These are phyloP conservation scores for Petrea volubilis DNA, from an alignment of 257 asterid species.

Conservation along the genomic window DNA sequence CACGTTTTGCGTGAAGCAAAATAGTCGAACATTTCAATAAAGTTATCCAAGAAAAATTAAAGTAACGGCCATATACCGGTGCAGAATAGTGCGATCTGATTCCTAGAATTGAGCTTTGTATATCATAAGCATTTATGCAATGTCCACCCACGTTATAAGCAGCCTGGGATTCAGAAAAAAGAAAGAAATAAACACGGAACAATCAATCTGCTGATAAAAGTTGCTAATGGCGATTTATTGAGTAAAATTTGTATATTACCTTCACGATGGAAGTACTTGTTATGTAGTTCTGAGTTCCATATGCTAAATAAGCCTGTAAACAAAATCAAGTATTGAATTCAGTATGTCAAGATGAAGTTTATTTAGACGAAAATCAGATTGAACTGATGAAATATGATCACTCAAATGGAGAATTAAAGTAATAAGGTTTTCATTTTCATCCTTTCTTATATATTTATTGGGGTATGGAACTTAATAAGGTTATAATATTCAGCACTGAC, in stretches of 20 bases:
- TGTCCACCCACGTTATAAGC: conserved; percentile 88
- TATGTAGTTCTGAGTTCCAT: conserved; percentile 74
- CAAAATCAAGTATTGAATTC: conserved; percentile 3
- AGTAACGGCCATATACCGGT: conserved; percentile 53
- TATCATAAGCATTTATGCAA: conserved; percentile 72
- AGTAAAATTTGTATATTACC: conserved; percentile 39
- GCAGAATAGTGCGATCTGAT: conserved; percentile 77
- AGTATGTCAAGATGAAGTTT: not conserved
- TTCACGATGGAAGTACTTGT: conserved; percentile 62
- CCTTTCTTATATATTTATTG: not conserved
- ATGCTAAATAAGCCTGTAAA: conserved; percentile 87
- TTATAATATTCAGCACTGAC: too few species aligned
- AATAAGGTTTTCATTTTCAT: not conserved
- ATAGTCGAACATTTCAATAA: too few species aligned
- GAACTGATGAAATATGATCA: not conserved
- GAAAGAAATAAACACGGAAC: conserved; percentile 1
- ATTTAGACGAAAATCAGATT: not conserved
- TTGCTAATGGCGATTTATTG: not conserved
- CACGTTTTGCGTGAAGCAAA: not conserved
- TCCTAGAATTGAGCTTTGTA: conserved; percentile 79
- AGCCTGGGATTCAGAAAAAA: conserved; percentile 54
- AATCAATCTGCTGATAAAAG: conserved; percentile 21
- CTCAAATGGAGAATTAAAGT: not conserved
- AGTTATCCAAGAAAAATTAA: conserved; percentile 6
- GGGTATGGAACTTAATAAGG: too few species aligned